A percentile compares a stretch with the other conserved stretches of the same genome.
Conservation (phyloP, 306 rosid species). For the Inga leiocalycina region DNA sequence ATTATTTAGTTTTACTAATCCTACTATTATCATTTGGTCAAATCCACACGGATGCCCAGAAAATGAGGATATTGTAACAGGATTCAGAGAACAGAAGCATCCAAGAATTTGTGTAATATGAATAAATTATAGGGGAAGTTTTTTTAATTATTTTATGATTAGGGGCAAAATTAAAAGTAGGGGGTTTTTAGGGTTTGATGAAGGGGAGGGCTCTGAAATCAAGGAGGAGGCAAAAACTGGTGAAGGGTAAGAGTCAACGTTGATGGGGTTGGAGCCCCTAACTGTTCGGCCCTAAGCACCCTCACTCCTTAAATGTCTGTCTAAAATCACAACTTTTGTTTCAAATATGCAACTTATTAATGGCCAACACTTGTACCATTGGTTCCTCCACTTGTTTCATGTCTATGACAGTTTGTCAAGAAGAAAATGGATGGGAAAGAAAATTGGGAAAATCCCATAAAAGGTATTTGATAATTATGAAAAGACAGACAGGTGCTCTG, state of each 20-base stretch:
- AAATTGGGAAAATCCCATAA: too few species aligned
- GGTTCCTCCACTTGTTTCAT: too few species aligned
- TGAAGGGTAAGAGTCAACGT: background rate
- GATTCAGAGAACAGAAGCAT: constrained; percentile 45
- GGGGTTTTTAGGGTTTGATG: background rate
- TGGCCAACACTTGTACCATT: background rate
- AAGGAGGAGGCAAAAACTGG: background rate
- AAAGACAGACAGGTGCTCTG: too few species aligned
- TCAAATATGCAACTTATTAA: background rate
- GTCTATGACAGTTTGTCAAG: too few species aligned
- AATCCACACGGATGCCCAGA: background rate
- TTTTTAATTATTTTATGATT: too few species aligned
- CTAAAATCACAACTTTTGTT: too few species aligned
- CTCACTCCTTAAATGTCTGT: background rate
- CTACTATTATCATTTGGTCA: background rate
- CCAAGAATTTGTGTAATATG: constrained; percentile 33
- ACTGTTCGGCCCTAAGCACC: background rate
- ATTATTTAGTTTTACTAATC: background rate
- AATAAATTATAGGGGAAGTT: too few species aligned
- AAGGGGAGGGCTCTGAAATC: background rate
- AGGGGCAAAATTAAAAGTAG: background rate
- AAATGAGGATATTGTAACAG: constrained; percentile 21
- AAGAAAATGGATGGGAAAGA: too few species aligned
- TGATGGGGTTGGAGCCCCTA: background rate
- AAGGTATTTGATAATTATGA: too few species aligned